Conservation (phyloP, 139 green algal species). For the Tetraselmis striata region DNA sequence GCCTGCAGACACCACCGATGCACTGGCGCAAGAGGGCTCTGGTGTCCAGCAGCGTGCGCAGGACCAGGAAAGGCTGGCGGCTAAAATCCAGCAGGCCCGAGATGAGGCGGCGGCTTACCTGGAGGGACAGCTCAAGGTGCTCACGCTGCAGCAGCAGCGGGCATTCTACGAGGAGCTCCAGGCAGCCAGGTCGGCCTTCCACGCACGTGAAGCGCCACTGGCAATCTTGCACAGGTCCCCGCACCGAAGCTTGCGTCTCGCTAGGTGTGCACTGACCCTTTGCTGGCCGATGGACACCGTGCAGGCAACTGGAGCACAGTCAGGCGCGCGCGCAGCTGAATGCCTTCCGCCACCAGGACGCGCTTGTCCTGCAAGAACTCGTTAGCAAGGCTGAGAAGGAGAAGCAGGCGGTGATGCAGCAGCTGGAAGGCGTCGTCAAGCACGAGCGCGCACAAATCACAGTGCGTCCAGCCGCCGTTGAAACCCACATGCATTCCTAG, state of each 20-base stretch:
- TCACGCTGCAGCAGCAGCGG: not conserved
- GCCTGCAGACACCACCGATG: too few species aligned
- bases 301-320: not conserved
- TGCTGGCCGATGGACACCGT: too few species aligned
- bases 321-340: not conserved
- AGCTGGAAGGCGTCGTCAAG: not conserved
- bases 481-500: too few species aligned
- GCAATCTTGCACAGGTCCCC: too few species aligned
- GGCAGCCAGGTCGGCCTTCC: not conserved
- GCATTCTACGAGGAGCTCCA: not conserved
- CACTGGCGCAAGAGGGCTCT: not conserved
- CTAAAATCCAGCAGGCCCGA: not conserved
- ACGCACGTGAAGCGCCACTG: not conserved
- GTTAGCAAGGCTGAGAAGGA: not conserved
- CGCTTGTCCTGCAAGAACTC: not conserved
- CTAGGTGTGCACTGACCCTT: too few species aligned
- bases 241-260: too few species aligned
- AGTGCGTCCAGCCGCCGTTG: not conserved
- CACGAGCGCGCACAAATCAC: not conserved
- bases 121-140: not conserved
- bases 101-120: not conserved
- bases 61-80: not conserved
- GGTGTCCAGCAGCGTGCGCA: not conserved
- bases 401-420: not conserved
- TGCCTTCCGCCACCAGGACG: not conserved